A percentile compares a stretch with the other conserved stretches of the same genome.
Evolutionary conservation across 164 flowering plant species (phyloP).

Genomic region (Magnolia kwangsiensis): DNA sequence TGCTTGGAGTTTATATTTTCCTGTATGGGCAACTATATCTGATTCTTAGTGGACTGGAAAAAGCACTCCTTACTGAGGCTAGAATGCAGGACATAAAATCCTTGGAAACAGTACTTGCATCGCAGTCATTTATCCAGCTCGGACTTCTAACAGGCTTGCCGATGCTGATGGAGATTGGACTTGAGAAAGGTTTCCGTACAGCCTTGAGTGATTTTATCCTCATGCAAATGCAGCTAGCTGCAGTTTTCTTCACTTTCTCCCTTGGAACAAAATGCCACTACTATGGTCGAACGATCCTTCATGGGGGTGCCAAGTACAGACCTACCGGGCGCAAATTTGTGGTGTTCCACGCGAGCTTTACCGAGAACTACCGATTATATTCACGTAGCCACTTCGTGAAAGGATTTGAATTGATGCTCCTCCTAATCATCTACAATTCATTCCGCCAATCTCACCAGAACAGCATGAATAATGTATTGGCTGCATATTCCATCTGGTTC

Average conservation of each 20-base stretch:
- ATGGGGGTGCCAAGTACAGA: slow-evolving; percentile 94
- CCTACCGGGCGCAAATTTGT: slow-evolving; percentile 93
- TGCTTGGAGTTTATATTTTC: slow-evolving; percentile 80
- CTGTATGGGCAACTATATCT: slow-evolving; percentile 92
- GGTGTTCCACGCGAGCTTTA: slow-evolving; percentile 81
- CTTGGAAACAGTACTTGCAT: slow-evolving; percentile 84
- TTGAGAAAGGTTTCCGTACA: slow-evolving; percentile 81
- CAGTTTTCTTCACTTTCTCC: slow-evolving; percentile 94
- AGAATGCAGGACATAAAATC: slow-evolving; percentile 60
- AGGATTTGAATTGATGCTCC: slow-evolving; percentile 81
- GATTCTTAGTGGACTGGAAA: slow-evolving; percentile 87
- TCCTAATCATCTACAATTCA: slow-evolving; percentile 69
- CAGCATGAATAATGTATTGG: slow-evolving; percentile 64
- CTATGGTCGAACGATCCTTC: slow-evolving; percentile 85
- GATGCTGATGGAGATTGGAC: slow-evolving; percentile 92
- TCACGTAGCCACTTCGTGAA: slow-evolving; percentile 96
- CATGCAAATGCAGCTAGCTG: slow-evolving; percentile 91
- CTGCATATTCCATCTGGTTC: slow-evolving; percentile 90
- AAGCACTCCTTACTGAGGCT: slow-evolving; percentile 58
- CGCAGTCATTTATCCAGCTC: slow-evolving; percentile 91
- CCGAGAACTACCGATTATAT: slow-evolving; percentile 83
- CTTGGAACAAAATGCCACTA: slow-evolving; percentile 86
- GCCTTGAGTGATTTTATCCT: slow-evolving; percentile 81
- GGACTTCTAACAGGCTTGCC: slow-evolving; percentile 93
- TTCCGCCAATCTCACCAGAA: slow-evolving; percentile 58